Evolutionary conservation across 345 rosid genomes (phyloP).

Genomic region (Sisymbrium altissimum): DNA sequence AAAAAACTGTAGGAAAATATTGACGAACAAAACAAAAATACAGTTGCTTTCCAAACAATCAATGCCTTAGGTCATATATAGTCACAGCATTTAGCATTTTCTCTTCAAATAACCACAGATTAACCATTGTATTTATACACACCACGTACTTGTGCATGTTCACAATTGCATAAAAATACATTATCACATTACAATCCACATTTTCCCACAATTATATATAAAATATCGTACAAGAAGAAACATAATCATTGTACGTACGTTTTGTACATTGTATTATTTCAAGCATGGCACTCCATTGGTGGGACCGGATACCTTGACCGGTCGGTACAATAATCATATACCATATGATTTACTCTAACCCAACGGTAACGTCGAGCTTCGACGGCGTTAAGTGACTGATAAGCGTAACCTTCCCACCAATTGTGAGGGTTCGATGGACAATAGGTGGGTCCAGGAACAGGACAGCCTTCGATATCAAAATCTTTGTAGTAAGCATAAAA

Average conservation of each 20-base stretch:
- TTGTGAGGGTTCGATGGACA: conserved; percentile 62
- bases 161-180: conserved; percentile 3
- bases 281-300: conserved; percentile 77
- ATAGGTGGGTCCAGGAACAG: conserved; percentile 67
- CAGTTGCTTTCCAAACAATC: neutral
- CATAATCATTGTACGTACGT: conserved; percentile 29
- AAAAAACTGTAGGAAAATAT: too few relatives aligned
- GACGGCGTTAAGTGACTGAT: conserved; percentile 58
- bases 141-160: conserved; percentile 1
- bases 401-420: conserved; percentile 78
- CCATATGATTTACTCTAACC: conserved; percentile 94
- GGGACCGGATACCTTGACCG: conserved; percentile 67
- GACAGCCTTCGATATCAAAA: conserved; percentile 86
- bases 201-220: neutral
- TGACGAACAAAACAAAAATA: neutral
- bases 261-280: conserved; percentile 13
- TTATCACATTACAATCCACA: neutral
- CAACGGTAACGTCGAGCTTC: conserved; percentile 82
- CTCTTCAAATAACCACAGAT: neutral
- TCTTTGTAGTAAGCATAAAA: conserved; percentile 80
- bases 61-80: neutral
- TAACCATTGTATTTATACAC: neutral
- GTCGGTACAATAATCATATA: conserved; percentile 86
- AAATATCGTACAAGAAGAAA: conserved; percentile 25
- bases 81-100: neutral